Evolutionary conservation across 306 rosid genomes (phyloP).

Genomic region (Acacia melanoxylon): DNA sequence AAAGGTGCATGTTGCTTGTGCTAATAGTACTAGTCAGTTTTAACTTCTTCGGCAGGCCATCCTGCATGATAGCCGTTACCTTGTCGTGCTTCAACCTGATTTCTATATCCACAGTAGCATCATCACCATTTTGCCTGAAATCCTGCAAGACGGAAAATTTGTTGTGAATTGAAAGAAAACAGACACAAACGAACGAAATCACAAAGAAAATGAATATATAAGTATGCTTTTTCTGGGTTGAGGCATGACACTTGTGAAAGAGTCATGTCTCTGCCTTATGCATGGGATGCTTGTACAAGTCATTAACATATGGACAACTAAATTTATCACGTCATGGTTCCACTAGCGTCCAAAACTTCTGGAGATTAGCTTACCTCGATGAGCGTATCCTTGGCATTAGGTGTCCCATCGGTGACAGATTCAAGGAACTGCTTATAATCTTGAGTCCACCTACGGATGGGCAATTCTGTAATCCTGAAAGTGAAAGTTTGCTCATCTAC

Average conservation of each 20-base stretch:
- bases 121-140: conserved; percentile 86
- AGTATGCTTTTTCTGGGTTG: not conserved
- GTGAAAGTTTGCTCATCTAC: conserved; percentile 46
- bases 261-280: too few relatives aligned
- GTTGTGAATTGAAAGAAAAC: not conserved
- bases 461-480: conserved; percentile 72
- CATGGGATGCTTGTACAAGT: not conserved
- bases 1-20: conserved; percentile 91
- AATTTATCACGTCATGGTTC: not conserved
- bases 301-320: not conserved
- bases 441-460: conserved; percentile 90
- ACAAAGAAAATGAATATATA: not conserved
- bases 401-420: conserved; percentile 59
- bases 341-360: not conserved
- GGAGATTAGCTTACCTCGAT: conserved; percentile 58
- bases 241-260: too few relatives aligned
- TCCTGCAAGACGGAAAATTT: conserved; percentile 47
- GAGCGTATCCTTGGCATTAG: conserved; percentile 81
- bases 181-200: not conserved
- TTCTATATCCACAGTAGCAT: conserved; percentile 64
- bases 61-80: conserved; percentile 57
- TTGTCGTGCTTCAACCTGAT: conserved; percentile 61
- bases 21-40: conserved; percentile 61
- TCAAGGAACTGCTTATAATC: conserved; percentile 89
- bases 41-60: conserved; percentile 81